These are phyloP conservation scores for Fimicolochytrium jonesii DNA, from an alignment of 192 early-diverging fungal species.

Conservation along the genomic window DNA sequence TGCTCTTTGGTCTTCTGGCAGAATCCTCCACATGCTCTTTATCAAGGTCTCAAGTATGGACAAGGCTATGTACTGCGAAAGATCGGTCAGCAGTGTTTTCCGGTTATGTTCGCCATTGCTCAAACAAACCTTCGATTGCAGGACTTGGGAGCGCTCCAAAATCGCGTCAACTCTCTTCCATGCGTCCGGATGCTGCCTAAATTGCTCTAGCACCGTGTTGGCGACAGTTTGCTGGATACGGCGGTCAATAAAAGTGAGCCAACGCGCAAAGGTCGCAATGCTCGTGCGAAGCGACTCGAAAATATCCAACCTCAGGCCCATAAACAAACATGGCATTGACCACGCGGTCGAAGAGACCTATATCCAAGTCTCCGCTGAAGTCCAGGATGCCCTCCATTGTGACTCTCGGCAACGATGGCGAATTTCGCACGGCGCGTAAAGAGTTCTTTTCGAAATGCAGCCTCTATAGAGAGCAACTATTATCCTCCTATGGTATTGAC, in stretches of 20 bases:
- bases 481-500: no score
- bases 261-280: no score
- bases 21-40: constrained; percentile 97
- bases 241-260: no score
- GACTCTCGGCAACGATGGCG: no score
- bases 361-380: constrained; percentile 83
- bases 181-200: constrained; percentile 91
- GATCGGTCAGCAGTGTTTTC: no score
- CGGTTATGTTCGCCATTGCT: no score
- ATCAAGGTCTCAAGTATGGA: constrained; percentile 91
- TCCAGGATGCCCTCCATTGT: constrained; percentile 73
- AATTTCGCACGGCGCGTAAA: no score
- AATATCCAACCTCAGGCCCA: no score
- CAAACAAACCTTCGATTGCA: constrained; percentile 92
- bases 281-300: no score
- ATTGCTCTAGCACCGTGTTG: constrained; percentile 82
- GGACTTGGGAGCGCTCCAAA: constrained; percentile 71
- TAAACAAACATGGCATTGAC: constrained; percentile 77
- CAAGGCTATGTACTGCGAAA: constrained; percentile 90
- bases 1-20: constrained; percentile 75
- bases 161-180: constrained; percentile 95
- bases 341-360: constrained; percentile 82
- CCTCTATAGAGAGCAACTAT: no score
- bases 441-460: no score
- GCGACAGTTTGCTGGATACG: constrained; percentile 92